These are phyloP conservation scores for Tulasnella sp. DNA, from an alignment of 768 basidiomycete genomes.

Conservation along the genomic window DNA sequence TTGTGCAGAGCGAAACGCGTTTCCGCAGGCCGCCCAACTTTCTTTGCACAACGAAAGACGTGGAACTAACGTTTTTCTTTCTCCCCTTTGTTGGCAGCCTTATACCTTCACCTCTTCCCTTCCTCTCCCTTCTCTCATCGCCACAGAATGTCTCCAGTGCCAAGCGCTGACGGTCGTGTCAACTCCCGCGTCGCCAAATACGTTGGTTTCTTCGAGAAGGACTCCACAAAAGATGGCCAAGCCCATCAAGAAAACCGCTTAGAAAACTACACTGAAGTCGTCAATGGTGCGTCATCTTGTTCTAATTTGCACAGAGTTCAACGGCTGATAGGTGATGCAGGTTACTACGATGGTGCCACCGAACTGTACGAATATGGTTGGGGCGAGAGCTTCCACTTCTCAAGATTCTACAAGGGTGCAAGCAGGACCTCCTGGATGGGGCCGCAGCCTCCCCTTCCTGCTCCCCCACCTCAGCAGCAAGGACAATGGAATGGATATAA, in stretches of 20 bases:
- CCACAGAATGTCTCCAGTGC: too few relatives aligned
- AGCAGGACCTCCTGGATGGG: neutral
- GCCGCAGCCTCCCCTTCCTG: too few relatives aligned
- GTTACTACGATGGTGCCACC: slow-evolving; percentile 96
- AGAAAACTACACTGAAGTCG: slow-evolving; percentile 81
- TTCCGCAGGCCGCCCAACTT: too few relatives aligned
- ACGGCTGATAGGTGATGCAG: slow-evolving; percentile 35
- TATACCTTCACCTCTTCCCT: too few relatives aligned
- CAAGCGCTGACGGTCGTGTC: slow-evolving; percentile 48
- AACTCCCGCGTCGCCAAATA: slow-evolving; percentile 72
- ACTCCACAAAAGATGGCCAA: slow-evolving; percentile 58
- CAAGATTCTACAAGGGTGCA: slow-evolving; percentile 84
- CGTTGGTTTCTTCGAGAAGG: slow-evolving; percentile 86
- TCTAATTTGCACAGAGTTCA: too few relatives aligned
- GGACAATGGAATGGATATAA: neutral
- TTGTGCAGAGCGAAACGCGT: too few relatives aligned
- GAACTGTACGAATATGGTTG: slow-evolving; percentile 93
- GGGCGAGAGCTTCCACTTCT: slow-evolving; percentile 91
- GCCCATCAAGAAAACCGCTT: slow-evolving; percentile 64
- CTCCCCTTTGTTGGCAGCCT: too few relatives aligned
- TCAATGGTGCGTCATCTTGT: slow-evolving; percentile 63
- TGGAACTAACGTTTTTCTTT: too few relatives aligned
- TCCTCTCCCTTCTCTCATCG: too few relatives aligned
- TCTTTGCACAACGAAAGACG: too few relatives aligned
- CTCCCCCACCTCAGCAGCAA: neutral